Evolutionary conservation across 257 asterid species (phyloP), one percentile per base, ranked within the genome.

Genomic region (Leonotis leonurus): DNA sequence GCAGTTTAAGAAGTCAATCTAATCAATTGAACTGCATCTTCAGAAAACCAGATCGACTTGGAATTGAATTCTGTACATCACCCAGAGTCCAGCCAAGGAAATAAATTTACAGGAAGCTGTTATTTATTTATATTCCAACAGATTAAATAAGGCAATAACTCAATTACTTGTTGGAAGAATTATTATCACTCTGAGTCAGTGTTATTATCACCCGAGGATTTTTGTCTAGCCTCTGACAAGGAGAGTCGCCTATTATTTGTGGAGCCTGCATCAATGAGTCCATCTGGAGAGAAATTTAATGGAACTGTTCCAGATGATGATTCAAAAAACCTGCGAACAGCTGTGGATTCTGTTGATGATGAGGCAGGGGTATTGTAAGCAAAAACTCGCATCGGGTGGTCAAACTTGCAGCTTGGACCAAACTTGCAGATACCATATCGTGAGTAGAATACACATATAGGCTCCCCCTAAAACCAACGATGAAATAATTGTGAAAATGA

Each of bases 341-440:
- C 75, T 52, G 86, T 76, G 35, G 77, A 76, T 35, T 86, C 95
- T 50, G 82, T 37, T 70, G 98, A 60, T 33, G 95, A 68, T 71
- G 88, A 64, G 56, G 89, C 77, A 29, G 90, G 80, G 0, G 85
- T 65, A 60, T 79, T 78, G 77, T 85, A 83, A 8, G 88, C 72
- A 66, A 81, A 78, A 62, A 80, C 94, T 59, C 83, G 80, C 97
- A 89, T 89, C 9, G 99, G 97, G 76, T 89, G 99, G 82, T 93
- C 95, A 79, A 83, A 93, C 78, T 89, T 93, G 96, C 99, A 93
- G 81, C 95, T 87, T 67, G 96, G 96, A 53, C 97, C 99, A 77
- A 89, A 93, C 73, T 93, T 93, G 89, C 99, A 93, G 67, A 83
- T 93, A 65, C 99, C 97, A 68, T 85, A 93, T 56, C 92, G 81